Conservation (phyloP, 495 filamentous ascomycete species). For the Alectoria sarmentosa region DNA sequence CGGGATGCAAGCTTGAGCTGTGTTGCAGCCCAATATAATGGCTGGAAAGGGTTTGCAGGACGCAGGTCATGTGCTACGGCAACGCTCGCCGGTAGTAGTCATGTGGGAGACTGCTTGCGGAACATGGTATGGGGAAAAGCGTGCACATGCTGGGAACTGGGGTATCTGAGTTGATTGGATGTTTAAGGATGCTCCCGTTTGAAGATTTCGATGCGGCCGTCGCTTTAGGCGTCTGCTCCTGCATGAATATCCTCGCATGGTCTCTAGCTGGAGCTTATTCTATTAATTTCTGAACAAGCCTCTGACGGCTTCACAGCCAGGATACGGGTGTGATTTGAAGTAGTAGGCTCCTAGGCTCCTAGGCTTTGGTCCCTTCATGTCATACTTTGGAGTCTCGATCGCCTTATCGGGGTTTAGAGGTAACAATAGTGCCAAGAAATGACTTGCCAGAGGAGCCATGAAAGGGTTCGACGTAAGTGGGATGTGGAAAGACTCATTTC, state of each 20-base stretch:
- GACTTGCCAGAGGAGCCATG: background rate
- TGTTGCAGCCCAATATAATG: slow-evolving; percentile 12
- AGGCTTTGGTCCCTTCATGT: slow-evolving; percentile 6
- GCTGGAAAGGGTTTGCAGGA: background rate
- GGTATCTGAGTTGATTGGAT: background rate
- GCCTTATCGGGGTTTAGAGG: slow-evolving; percentile 1
- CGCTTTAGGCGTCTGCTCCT: slow-evolving; percentile 3
- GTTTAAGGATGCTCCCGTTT: background rate
- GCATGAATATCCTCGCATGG: slow-evolving; percentile 9
- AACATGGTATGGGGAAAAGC: slow-evolving; percentile 7
- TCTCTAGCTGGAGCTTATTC: slow-evolving; percentile 1
- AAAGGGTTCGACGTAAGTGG: slow-evolving; percentile 5
- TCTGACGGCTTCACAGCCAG: slow-evolving; percentile 8
- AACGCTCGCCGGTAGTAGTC: background rate
- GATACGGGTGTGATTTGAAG: slow-evolving; percentile 1
- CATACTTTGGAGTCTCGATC: background rate
- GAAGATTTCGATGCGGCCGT: background rate
- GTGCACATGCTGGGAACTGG: background rate
- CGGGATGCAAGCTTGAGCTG: slow-evolving; percentile 13
- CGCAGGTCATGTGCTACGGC: background rate
- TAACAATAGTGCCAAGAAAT: slow-evolving; percentile 6
- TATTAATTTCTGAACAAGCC: slow-evolving; percentile 12
- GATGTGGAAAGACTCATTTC: slow-evolving; percentile 2
- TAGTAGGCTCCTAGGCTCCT: slow-evolving; percentile 10
- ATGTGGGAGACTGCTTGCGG: slow-evolving; percentile 1